Evolutionary conservation across 176 grass and related monocot species (phyloP).

Genomic region (Elymus sibiricus): DNA sequence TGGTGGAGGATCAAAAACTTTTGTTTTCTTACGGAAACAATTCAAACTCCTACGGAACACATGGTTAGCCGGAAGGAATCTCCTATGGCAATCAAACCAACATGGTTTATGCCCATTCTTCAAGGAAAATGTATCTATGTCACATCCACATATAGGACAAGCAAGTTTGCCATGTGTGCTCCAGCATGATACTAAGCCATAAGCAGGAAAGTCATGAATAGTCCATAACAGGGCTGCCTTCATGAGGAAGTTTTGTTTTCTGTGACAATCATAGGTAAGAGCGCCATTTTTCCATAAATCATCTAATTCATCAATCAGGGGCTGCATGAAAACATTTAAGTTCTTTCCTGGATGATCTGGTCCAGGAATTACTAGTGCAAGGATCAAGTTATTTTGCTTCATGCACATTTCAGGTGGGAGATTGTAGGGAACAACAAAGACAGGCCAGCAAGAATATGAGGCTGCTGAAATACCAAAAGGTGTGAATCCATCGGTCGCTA

Average conservation of each 20-base stretch:
- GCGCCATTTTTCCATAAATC: not conserved
- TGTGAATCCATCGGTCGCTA: conserved; percentile 4
- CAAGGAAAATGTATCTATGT: not conserved
- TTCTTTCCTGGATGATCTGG: not conserved
- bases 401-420: conserved; percentile 4
- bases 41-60: not conserved
- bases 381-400: not conserved
- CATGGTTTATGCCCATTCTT: not conserved
- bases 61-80: too few relatives aligned
- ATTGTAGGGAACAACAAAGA: not conserved
- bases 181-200: not conserved
- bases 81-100: not conserved
- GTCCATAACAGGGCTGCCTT: not conserved
- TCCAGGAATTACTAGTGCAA: conserved; percentile 15
- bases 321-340: not conserved
- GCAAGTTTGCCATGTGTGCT: not conserved
- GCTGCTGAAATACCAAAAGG: not conserved
- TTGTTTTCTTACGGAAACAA: not conserved
- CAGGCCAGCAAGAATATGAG: not conserved
- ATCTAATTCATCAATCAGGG: not conserved
- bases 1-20: not conserved
- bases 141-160: not conserved
- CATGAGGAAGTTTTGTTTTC: not conserved
- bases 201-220: not conserved
- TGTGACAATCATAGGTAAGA: not conserved